Base-by-base conservation (phyloP, 2,329 filamentous ascomycete species). In the Fusarium pseudonygamai region DNA sequence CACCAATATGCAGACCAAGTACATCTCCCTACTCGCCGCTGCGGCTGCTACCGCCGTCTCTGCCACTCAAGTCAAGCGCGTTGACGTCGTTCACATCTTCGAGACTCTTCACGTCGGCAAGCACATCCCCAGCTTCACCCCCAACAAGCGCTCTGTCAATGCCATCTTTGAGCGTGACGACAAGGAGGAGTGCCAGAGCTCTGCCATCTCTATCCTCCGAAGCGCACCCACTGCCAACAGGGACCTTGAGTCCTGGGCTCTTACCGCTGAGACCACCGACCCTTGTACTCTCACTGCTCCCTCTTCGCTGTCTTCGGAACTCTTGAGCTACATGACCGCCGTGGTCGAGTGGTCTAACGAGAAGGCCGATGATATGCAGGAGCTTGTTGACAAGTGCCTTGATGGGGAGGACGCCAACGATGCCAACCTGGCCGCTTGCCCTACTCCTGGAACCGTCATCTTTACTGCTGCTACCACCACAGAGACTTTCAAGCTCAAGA, bases 71-170 rank as follows among this genome's bases (percentile, higher is more conserved):
- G 56, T 74, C 36, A 22, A 64, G 34, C 49, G 30, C 0, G 67
- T 73, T 22, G 62, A 73, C 2, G 71, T 73, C 20, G 59, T 73
- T 20, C 71, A 72, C 59, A 55, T 72, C 62, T 34, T 74, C 15
- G 52, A 73, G 62, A 60, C 59, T 26, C 71, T 74, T 14, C 64
- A 74, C 24, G 55, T 72, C 37, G 47, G 42, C 32, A 39, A 60
- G 20, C 67, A 73, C n/a, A 56, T 60, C 4, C 43, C 62, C 62
- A 57, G 37, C 34, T 61, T 68, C 26, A 64, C 49, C 0, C 62
- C 63, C 40, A 67, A 74, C 50, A 74, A 73, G 71, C 71, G 67
- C 55, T 36, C n/a, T 24, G 15, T 64, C 32, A 55, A 65, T 7
- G 67, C 65, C 12, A 52, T 69, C 46, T 69, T 69, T 18, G 67